Evolutionary conservation across 257 asterid genomes (phyloP).

Genomic region (Solanum peruvianum): DNA sequence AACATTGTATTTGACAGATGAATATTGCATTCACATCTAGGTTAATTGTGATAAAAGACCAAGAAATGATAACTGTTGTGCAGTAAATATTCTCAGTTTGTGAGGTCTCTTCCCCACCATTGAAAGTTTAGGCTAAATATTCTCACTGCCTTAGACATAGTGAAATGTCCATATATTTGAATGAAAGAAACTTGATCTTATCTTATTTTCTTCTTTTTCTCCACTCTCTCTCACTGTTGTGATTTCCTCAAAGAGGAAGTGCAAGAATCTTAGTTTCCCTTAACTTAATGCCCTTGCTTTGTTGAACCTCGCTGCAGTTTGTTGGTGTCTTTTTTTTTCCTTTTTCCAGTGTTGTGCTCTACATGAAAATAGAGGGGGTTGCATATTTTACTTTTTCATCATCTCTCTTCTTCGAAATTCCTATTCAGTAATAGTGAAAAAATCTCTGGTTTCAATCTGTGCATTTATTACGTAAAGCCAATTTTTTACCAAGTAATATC

Average conservation of each 20-base stretch:
- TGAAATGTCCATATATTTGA: neutral
- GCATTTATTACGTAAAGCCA: neutral
- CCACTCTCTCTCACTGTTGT: neutral
- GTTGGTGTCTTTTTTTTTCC: neutral
- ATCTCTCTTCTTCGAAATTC: neutral
- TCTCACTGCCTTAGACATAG: neutral
- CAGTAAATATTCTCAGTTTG: neutral
- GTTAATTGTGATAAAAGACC: neutral
- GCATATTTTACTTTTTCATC: neutral
- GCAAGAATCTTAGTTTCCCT: neutral
- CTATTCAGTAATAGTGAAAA: neutral
- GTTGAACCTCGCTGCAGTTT: neutral
- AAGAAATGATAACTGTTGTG: neutral
- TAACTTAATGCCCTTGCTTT: neutral
- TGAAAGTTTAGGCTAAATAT: neutral
- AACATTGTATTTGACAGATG: neutral
- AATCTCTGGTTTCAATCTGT: neutral
- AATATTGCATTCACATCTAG: neutral
- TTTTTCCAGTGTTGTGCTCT: neutral
- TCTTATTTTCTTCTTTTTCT: neutral
- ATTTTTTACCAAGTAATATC: neutral
- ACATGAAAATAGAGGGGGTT: neutral
- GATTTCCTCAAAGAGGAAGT: neutral
- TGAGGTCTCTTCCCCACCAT: neutral
- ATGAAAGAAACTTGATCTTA: neutral